Percentiles rank a stretch among this genome's conserved stretches.
Evolutionary conservation across 140 eudicot genomes (phyloP).

Genomic region (Senecio squalidus): DNA sequence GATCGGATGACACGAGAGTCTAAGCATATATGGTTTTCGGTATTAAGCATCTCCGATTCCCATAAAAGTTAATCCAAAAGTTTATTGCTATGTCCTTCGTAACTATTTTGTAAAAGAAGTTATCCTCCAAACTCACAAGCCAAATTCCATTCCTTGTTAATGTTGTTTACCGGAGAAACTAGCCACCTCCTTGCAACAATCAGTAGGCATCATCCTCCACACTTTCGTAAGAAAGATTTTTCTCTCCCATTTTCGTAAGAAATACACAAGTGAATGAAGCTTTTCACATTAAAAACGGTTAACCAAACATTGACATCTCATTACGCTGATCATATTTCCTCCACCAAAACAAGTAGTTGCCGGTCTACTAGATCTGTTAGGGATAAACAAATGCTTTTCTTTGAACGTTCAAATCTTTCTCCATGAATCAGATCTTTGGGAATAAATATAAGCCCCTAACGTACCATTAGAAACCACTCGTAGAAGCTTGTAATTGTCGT

Average conservation of each 20-base stretch:
- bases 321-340: not conserved
- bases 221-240: not conserved
- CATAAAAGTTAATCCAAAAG: not conserved
- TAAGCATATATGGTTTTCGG: not conserved
- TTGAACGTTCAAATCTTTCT: not conserved
- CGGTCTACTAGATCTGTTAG: not conserved
- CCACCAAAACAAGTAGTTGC: not conserved
- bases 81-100: not conserved
- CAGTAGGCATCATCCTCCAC: not conserved
- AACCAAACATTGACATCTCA: not conserved
- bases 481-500: constrained; percentile 4
- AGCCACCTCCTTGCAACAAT: not conserved
- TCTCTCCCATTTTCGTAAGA: not conserved
- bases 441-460: not conserved
- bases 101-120: not conserved
- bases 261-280: not conserved
- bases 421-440: constrained; percentile 1
- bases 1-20: not conserved
- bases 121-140: not conserved
- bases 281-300: not conserved
- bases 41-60: not conserved
- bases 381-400: not conserved
- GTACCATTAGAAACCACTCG: not conserved
- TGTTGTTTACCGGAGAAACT: not conserved
- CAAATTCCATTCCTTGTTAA: not conserved